Evolutionary conservation across 2,329 filamentous ascomycete species (phyloP).

Genomic region (Xylaria sp.): DNA sequence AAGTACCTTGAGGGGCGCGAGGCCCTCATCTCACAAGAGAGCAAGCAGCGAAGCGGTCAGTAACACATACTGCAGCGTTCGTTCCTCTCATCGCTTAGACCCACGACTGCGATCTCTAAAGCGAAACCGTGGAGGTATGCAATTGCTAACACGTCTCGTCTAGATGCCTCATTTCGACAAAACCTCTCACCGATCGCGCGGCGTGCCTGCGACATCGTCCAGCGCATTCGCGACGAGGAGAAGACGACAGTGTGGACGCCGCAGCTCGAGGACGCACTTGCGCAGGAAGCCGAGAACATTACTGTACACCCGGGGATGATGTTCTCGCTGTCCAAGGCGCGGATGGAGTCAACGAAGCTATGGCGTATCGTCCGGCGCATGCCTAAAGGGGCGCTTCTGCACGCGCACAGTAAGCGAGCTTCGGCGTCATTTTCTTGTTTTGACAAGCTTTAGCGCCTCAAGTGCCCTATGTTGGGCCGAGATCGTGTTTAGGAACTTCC

Average conservation of each 20-base stretch:
- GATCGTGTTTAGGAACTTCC: too few relatives aligned
- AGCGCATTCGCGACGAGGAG: slow-evolving; percentile 79
- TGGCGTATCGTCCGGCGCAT: slow-evolving; percentile 85
- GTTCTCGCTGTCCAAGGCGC: slow-evolving; percentile 84
- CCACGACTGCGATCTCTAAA: slow-evolving; percentile 22
- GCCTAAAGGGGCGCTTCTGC: slow-evolving; percentile 86
- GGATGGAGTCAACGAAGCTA: slow-evolving; percentile 82
- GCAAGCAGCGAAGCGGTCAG: slow-evolving; percentile 79
- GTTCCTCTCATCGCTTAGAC: too few relatives aligned
- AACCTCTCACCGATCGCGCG: slow-evolving; percentile 79
- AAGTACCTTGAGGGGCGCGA: slow-evolving; percentile 80
- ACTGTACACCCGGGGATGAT: slow-evolving; percentile 88
- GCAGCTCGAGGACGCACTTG: slow-evolving; percentile 72
- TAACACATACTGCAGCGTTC: slow-evolving; percentile 27
- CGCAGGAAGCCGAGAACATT: slow-evolving; percentile 62
- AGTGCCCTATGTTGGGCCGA: too few relatives aligned
- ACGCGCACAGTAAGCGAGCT: too few relatives aligned
- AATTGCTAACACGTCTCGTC: neutral
- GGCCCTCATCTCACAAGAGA: slow-evolving; percentile 79
- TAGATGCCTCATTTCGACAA: slow-evolving; percentile 73
- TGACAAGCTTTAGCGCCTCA: too few relatives aligned
- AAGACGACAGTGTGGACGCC: slow-evolving; percentile 76
- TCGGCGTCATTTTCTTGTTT: too few relatives aligned
- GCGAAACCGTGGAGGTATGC: neutral
- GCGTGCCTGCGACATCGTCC: slow-evolving; percentile 79